These are phyloP conservation scores for Thalassiosira exigua DNA, from an alignment of 352 stramenopile species.

Conservation along the genomic window DNA sequence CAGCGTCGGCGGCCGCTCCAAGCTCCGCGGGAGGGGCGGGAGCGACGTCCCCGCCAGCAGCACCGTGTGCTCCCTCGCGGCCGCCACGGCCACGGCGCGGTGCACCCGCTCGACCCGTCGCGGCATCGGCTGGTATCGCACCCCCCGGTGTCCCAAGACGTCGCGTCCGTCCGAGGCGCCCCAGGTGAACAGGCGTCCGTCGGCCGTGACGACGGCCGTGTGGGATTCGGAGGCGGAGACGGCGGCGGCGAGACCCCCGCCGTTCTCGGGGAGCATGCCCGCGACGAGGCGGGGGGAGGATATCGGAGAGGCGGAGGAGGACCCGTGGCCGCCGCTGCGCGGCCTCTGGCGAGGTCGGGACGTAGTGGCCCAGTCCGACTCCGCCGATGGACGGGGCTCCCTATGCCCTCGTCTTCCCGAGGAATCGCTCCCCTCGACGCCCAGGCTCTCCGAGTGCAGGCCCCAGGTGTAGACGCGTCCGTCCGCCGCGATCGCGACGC, in stretches of 20 bases:
- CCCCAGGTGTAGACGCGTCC: conserved; percentile 82
- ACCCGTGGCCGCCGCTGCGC: conserved; percentile 27
- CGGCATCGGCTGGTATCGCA: conserved; percentile 72
- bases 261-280: conserved; percentile 81
- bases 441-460: conserved; percentile 72
- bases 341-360: conserved; percentile 27
- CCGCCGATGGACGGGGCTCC: conserved; percentile 1
- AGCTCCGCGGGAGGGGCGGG: conserved; percentile 43
- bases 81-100: conserved; percentile 72
- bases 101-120: conserved; percentile 75
- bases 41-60: conserved; percentile 79
- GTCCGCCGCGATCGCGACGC: conserved; percentile 73
- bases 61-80: conserved; percentile 82
- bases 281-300: conserved; percentile 74
- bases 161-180: conserved; percentile 71
- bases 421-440: conserved; percentile 35
- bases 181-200: conserved; percentile 83
- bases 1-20: conserved; percentile 33
- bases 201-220: conserved; percentile 77
- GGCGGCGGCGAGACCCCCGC: conserved; percentile 71
- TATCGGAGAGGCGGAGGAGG: conserved; percentile 26
- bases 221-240: conserved; percentile 81
- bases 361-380: conserved; percentile 28
- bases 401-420: background rate
- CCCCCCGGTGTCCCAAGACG: conserved; percentile 76